Evolutionary conservation across 1,284 basidiomycete species (phyloP).

Genomic region (Jaminaea rosea): DNA sequence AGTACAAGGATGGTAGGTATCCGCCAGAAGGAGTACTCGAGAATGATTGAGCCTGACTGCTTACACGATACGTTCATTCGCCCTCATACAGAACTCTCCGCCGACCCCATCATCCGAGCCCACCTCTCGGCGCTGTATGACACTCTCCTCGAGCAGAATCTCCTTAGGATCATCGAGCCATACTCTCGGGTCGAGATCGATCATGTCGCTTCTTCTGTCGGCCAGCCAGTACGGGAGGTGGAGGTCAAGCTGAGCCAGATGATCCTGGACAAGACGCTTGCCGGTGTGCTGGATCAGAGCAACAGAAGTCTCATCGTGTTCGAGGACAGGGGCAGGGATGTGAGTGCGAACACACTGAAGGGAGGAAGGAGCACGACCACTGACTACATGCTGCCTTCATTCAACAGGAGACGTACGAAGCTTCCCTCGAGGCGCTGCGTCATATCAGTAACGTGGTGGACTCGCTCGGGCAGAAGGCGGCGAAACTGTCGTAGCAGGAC

Average conservation of each 20-base stretch:
- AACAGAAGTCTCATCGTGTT: constrained; percentile 83
- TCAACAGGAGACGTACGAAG: constrained; percentile 74
- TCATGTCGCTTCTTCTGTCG: constrained; percentile 78
- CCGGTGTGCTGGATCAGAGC: constrained; percentile 90
- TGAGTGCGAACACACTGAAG: background rate
- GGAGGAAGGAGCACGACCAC: background rate
- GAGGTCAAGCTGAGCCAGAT: constrained; percentile 96
- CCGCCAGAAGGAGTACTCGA: background rate
- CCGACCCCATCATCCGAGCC: constrained; percentile 84
- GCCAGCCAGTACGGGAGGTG: constrained; percentile 80
- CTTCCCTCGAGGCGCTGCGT: constrained; percentile 76
- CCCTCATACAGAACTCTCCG: constrained; percentile 65
- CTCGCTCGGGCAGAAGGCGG: constrained; percentile 63
- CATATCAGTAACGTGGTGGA: constrained; percentile 86
- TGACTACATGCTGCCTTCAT: constrained; percentile 13
- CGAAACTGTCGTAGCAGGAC: background rate
- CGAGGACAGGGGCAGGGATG: constrained; percentile 58
- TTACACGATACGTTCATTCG: no score
- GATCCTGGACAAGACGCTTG: constrained; percentile 91
- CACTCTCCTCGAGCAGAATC: constrained; percentile 87
- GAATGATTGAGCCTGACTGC: no score
- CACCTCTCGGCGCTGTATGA: constrained; percentile 89
- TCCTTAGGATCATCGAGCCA: constrained; percentile 87
- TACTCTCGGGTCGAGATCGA: constrained; percentile 85
- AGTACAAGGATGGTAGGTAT: constrained; percentile 70